Evolutionary conservation across 208 protist species (phyloP).

Genomic region (Trypanosoma cruzi): DNA sequence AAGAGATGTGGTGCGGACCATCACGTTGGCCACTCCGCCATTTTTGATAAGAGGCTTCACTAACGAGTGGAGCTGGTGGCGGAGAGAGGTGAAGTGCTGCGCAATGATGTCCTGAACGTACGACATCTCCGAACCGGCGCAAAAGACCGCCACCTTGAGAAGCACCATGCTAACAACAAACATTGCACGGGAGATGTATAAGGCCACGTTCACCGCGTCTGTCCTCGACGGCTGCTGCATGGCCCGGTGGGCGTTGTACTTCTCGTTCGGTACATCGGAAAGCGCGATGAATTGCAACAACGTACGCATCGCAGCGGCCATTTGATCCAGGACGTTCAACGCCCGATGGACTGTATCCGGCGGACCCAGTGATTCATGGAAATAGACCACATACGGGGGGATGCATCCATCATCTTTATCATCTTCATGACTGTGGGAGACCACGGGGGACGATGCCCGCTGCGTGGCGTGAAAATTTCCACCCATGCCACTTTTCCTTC

Average conservation of each 20-base stretch:
- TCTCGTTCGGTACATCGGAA: constrained; percentile 84
- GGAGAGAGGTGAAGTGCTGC: constrained; percentile 42
- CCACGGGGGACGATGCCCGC: constrained; percentile 11
- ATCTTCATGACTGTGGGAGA: neutral
- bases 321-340: constrained; percentile 11
- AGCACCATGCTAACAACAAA: constrained; percentile 36
- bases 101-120: constrained; percentile 18
- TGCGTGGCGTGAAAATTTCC: neutral
- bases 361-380: neutral
- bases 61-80: constrained; percentile 54
- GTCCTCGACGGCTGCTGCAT: constrained; percentile 62
- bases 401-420: neutral
- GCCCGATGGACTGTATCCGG: constrained; percentile 14
- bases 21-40: constrained; percentile 66
- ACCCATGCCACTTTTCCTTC: neutral
- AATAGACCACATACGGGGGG: constrained; percentile 23
- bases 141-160: constrained; percentile 17
- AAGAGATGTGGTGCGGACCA: constrained; percentile 84
- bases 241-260: constrained; percentile 72
- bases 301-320: constrained; percentile 1
- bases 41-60: constrained; percentile 62
- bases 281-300: constrained; percentile 57
- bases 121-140: neutral
- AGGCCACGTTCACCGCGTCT: constrained; percentile 65
- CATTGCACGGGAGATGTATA: constrained; percentile 64